phyloP scores from a whole-genome alignment of 129 eudicot genomes.

The Saposhnikovia divaricata region DNA sequence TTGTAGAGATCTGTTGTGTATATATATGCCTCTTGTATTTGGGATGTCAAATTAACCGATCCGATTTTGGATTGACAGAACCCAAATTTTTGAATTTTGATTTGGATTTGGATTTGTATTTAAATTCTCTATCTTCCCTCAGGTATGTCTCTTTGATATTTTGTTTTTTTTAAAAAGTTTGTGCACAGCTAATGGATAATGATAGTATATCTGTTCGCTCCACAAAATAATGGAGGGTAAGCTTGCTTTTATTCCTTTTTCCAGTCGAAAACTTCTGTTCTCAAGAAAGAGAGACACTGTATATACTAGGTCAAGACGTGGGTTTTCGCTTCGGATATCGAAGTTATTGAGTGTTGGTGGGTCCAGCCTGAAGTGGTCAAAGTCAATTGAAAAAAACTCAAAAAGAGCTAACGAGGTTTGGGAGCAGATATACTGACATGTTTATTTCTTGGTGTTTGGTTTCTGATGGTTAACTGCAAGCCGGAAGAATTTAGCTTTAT shows the following conservation, averaged over 20 bases:
- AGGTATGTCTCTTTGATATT: slow-evolving; percentile 28
- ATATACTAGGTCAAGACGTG: slow-evolving; percentile 78
- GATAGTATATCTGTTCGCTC: not conserved
- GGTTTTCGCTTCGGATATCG: slow-evolving; percentile 79
- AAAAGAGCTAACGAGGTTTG: slow-evolving; percentile 81
- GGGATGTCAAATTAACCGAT: too few species aligned
- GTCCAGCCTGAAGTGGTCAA: slow-evolving; percentile 90
- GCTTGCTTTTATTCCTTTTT: slow-evolving; percentile 9
- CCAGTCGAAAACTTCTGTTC: slow-evolving; percentile 61
- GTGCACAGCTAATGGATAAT: slow-evolving; percentile 7
- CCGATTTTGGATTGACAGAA: too few species aligned
- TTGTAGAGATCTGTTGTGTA: too few species aligned
- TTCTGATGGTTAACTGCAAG: not conserved
- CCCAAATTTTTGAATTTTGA: too few species aligned
- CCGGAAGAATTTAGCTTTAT: not conserved
- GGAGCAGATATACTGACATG: not conserved
- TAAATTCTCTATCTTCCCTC: slow-evolving; percentile 30
- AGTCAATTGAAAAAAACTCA: slow-evolving; percentile 69
- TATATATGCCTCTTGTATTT: too few species aligned
- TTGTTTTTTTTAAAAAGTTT: slow-evolving; percentile 3
- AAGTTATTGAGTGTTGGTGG: slow-evolving; percentile 82
- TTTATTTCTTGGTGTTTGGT: not conserved
- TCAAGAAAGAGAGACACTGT: slow-evolving; percentile 68
- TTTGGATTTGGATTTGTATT: too few species aligned
- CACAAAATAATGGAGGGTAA: slow-evolving; percentile 7